phyloP scores from a whole-genome alignment of 331 rosid genomes.

The Dryas integrifolia region DNA sequence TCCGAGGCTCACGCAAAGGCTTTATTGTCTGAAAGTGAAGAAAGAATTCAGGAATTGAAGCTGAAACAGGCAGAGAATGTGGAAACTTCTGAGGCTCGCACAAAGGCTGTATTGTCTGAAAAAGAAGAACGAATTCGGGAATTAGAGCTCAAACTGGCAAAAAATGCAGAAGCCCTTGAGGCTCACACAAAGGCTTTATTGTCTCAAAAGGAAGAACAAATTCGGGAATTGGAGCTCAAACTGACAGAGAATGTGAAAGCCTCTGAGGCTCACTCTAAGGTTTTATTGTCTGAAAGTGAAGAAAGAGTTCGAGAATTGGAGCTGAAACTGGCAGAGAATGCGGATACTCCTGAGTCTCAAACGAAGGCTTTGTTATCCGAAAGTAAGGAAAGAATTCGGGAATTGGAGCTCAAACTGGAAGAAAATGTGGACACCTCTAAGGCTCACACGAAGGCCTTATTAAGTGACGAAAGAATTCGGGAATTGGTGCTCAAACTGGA shows the following conservation, averaged over 20 bases:
- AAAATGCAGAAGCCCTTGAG: constrained; percentile 35
- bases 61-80: background rate
- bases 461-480: constrained; percentile 29
- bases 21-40: constrained; percentile 8
- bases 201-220: constrained; percentile 8
- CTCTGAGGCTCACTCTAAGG: background rate
- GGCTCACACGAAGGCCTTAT: constrained; percentile 2
- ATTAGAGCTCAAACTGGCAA: constrained; percentile 30
- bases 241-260: background rate
- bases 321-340: constrained; percentile 1
- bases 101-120: constrained; percentile 16
- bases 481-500: constrained; percentile 23
- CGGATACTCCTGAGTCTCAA: constrained; percentile 7
- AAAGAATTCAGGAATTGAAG: constrained; percentile 20
- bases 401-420: constrained; percentile 37
- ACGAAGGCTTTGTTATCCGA: constrained; percentile 19
- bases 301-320: constrained; percentile 34
- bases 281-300: constrained; percentile 23
- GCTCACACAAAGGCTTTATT: constrained; percentile 22
- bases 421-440: background rate
- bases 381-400: constrained; percentile 19
- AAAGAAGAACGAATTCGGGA: constrained; percentile 16
- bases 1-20: constrained; percentile 36
- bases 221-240: constrained; percentile 5
- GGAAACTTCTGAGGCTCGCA: constrained; percentile 5